Percentiles rank a stretch among this genome's conserved stretches.
Evolutionary conservation across 176 grass and related monocot species (phyloP).

Genomic region (Avena atlantica): DNA sequence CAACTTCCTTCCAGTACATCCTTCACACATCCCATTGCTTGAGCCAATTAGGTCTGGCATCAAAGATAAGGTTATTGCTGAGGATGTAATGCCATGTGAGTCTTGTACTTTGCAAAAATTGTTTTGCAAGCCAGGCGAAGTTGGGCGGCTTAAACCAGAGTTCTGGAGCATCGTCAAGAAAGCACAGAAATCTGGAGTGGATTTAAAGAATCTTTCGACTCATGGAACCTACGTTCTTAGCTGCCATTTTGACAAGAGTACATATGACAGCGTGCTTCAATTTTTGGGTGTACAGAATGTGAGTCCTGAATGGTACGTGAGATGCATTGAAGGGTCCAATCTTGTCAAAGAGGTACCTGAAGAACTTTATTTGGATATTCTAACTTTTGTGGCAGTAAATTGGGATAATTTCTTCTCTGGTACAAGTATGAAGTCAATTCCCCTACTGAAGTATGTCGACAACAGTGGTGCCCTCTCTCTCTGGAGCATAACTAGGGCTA

Average conservation of each 20-base stretch:
- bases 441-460: conserved; percentile 62
- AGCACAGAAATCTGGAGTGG: conserved; percentile 39
- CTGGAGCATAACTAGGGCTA: conserved; percentile 47
- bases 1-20: conserved; percentile 55
- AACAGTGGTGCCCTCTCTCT: conserved; percentile 29
- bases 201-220: conserved; percentile 50
- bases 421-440: conserved; percentile 47
- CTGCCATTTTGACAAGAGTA: conserved; percentile 53
- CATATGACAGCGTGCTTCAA: conserved; percentile 46
- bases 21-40: conserved; percentile 48
- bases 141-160: conserved; percentile 44
- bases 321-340: conserved; percentile 63
- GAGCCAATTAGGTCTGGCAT: conserved; percentile 62
- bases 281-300: conserved; percentile 61
- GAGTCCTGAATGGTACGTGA: conserved; percentile 60
- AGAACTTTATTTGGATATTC: conserved; percentile 57
- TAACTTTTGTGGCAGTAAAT: conserved; percentile 52
- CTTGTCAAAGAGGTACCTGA: conserved; percentile 53
- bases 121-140: conserved; percentile 64
- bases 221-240: conserved; percentile 69
- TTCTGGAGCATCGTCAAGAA: conserved; percentile 66
- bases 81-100: conserved; percentile 67
- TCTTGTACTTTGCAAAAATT: conserved; percentile 56
- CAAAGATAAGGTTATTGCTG: conserved; percentile 53
- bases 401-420: conserved; percentile 30